phyloP scores from a whole-genome alignment of 2,329 filamentous ascomycete genomes.

The Cordyceps cateniannulata region DNA sequence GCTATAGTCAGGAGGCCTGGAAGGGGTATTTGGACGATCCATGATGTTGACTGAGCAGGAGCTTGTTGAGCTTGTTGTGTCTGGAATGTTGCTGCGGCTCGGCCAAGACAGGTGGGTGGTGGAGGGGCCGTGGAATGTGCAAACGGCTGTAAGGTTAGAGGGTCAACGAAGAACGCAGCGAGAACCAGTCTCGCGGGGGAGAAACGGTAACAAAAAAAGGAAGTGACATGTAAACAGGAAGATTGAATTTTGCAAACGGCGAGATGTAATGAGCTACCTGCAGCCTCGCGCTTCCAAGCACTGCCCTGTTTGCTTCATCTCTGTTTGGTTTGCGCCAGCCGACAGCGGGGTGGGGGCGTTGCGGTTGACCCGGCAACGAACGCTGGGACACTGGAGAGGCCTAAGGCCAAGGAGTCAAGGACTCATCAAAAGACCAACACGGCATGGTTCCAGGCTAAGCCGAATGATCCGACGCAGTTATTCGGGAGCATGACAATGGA shows the following conservation, averaged over 20 bases:
- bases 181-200: conserved; percentile 6
- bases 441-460: neutral
- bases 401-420: neutral
- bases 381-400: neutral
- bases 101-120: conserved; percentile 6
- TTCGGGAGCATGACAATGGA: neutral
- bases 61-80: conserved; percentile 9
- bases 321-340: conserved; percentile 5
- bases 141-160: neutral
- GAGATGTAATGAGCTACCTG: neutral
- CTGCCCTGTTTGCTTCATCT: neutral
- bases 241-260: neutral
- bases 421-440: neutral
- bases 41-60: conserved; percentile 26
- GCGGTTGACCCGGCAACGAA: conserved; percentile 10
- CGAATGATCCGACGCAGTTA: neutral
- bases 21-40: conserved; percentile 45
- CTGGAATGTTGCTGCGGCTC: conserved; percentile 23
- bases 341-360: neutral
- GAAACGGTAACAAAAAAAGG: neutral
- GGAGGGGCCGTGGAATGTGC: conserved; percentile 8
- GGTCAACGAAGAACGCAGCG: neutral
- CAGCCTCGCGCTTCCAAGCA: neutral
- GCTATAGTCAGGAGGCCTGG: conserved; percentile 51
- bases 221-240: neutral